Evolutionary conservation across 306 rosid species (phyloP), one percentile per base, ranked within the genome.

Genomic region (Vigna reflexopilosa): DNA sequence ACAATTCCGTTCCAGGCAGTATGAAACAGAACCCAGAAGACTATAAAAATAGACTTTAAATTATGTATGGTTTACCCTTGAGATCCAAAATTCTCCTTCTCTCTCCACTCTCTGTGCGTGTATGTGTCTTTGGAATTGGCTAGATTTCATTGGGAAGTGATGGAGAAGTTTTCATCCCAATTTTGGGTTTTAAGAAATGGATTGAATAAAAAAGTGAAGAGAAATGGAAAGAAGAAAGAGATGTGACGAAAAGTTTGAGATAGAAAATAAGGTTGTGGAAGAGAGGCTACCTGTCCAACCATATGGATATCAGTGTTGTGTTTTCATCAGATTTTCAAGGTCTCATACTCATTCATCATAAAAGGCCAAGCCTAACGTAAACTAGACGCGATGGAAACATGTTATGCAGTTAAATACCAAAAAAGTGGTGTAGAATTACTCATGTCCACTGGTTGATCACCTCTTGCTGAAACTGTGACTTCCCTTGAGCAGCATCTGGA

Each of bases 401-500:
- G 22, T 28, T 50, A 66, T 59, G 58, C 12, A 49, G 47, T 62
- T 57, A 42, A 78, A 75, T 73, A 62, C 15, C 6, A 32, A 48
- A 40, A 58, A 40, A 58, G 77, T 77, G 52, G 63, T 70, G 62
- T 80, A 80, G 55, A 68, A 80, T 83, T 81, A 75, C 66, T 67
- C 62, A 73, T 67, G 65, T 57, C 20, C 80, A 82, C 44, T 42
- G 59, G 59, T 80, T 74, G 40, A 83, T 86, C 80, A 95, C 99
- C 99, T 95, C 99, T 90, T 88, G 93, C 80, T 93, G 98, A 84
- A 95, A 95, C 79, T 95, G 97, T 73, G 89, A 49, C 83, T 87
- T 89, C 59, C 86, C 86, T 77, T 82, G 82, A 72, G 82, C 86
- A 10, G 86, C 74, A 65, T 77, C 86, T 38, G 82, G 71, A 42